These are phyloP conservation scores for Boletus barrowsii DNA, from an alignment of 768 basidiomycete species.

Conservation along the genomic window DNA sequence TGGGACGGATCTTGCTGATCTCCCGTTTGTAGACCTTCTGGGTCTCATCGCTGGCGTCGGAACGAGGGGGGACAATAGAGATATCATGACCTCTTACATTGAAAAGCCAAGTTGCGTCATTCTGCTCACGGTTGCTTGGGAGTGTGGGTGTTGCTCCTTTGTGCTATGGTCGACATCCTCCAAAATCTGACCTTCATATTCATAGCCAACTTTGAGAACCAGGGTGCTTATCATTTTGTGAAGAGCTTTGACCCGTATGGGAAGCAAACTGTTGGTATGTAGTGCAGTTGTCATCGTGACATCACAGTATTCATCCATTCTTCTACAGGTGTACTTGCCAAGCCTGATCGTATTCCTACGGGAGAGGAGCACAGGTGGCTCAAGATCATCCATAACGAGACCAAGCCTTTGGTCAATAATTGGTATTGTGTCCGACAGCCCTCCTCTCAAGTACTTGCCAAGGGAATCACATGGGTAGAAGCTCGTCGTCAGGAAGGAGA, in stretches of 20 bases:
- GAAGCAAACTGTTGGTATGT: conserved; percentile 1
- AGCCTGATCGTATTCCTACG: conserved; percentile 52
- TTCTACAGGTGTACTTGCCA: conserved; percentile 63
- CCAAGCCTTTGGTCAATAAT: conserved; percentile 20
- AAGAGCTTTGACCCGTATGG: not conserved
- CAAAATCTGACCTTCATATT: not conserved
- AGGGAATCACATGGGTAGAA: conserved; percentile 45
- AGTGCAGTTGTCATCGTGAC: too few species aligned
- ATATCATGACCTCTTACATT: conserved; percentile 1
- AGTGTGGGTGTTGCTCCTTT: not conserved
- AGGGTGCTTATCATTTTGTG: not conserved
- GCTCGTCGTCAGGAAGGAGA: conserved; percentile 53
- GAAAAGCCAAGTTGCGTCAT: conserved; percentile 1
- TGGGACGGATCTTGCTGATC: not conserved
- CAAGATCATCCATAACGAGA: conserved; percentile 49
- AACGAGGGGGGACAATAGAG: not conserved
- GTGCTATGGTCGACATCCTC: not conserved
- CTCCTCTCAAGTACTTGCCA: conserved; percentile 10
- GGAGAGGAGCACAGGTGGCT: conserved; percentile 42
- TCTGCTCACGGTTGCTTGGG: not conserved
- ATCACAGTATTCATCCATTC: not conserved
- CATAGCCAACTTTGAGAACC: conserved; percentile 3
- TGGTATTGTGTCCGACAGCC: conserved; percentile 40
- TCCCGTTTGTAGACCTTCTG: conserved; percentile 2
- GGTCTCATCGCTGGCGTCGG: conserved; percentile 1